A percentile compares a stretch with the other conserved stretches of the same genome.
phyloP scores from a whole-genome alignment of 306 rosid species.

The Castanopsis chinensis region DNA sequence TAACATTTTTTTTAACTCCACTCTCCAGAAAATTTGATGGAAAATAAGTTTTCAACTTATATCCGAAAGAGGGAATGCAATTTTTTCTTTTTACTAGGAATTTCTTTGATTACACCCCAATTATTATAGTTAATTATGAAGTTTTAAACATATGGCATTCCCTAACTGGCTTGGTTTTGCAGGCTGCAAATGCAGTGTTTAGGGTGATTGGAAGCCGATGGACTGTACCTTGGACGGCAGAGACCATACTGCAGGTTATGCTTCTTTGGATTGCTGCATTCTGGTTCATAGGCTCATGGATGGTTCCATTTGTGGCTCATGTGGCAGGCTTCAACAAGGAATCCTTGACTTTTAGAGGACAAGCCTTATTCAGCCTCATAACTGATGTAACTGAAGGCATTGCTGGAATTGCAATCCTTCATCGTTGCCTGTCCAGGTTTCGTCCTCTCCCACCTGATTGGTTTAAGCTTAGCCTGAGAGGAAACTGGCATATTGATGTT shows the following conservation, averaged over 20 bases:
- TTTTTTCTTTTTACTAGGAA: background rate
- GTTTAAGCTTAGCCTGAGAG: constrained; percentile 79
- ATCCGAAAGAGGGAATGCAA: background rate
- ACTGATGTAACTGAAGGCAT: constrained; percentile 89
- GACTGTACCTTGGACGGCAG: constrained; percentile 91
- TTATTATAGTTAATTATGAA: constrained; percentile 1
- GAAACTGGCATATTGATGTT: constrained; percentile 87
- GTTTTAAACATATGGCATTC: constrained; percentile 2
- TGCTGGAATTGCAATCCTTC: constrained; percentile 78
- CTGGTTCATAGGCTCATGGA: constrained; percentile 96
- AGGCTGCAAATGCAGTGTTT: constrained; percentile 52
- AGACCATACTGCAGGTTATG: constrained; percentile 97
- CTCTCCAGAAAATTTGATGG: background rate
- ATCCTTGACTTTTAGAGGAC: constrained; percentile 77
- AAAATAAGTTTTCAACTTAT: background rate
- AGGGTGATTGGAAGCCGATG: constrained; percentile 62
- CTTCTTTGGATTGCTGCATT: constrained; percentile 89
- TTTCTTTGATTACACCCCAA: background rate
- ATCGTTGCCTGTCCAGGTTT: constrained; percentile 72
- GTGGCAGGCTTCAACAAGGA: constrained; percentile 74
- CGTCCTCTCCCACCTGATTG: constrained; percentile 94
- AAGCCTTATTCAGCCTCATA: constrained; percentile 81
- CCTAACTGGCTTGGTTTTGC: constrained; percentile 27
- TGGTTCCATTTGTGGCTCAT: constrained; percentile 83
- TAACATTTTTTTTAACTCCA: background rate